phyloP scores from a whole-genome alignment of 768 basidiomycete species.

The Clathrus columnatus region DNA sequence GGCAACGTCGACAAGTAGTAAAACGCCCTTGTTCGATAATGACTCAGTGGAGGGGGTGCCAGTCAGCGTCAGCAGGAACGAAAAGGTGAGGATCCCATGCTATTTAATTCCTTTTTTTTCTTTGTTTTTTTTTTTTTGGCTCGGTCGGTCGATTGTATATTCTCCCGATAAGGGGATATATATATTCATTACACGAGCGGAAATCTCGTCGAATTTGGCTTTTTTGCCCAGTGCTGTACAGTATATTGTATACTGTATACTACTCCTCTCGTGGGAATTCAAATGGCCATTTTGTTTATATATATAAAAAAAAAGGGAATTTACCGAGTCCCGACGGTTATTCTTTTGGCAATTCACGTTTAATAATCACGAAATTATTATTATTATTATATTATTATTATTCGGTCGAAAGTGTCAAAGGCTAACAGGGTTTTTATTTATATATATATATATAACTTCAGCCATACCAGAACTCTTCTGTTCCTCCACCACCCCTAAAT shows the following conservation, averaged over 20 bases:
- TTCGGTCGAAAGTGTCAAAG: too few species aligned
- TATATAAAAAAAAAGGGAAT: too few species aligned
- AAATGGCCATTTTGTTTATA: not conserved
- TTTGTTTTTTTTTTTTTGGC: not conserved
- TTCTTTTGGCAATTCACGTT: too few species aligned
- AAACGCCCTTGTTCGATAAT: too few species aligned
- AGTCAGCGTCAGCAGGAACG: too few species aligned
- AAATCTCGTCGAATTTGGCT: not conserved
- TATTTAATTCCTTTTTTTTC: too few species aligned
- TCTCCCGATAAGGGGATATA: not conserved
- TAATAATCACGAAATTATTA: too few species aligned
- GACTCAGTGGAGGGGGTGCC: too few species aligned
- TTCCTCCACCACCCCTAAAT: not conserved
- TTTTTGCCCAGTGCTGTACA: not conserved
- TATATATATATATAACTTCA: not conserved
- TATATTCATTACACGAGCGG: not conserved
- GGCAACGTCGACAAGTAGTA: too few species aligned
- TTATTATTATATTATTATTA: too few species aligned
- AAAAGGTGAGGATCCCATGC: too few species aligned
- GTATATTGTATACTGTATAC: not conserved
- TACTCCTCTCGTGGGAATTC: not conserved
- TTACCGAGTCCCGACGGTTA: not conserved
- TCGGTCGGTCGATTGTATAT: not conserved
- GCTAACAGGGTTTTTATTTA: too few species aligned
- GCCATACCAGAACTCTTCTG: not conserved